Percentiles rank a stretch among this genome's conserved stretches.
Evolutionary conservation across 768 basidiomycete species (phyloP).

Genomic region (Leccinum incarnatum): DNA sequence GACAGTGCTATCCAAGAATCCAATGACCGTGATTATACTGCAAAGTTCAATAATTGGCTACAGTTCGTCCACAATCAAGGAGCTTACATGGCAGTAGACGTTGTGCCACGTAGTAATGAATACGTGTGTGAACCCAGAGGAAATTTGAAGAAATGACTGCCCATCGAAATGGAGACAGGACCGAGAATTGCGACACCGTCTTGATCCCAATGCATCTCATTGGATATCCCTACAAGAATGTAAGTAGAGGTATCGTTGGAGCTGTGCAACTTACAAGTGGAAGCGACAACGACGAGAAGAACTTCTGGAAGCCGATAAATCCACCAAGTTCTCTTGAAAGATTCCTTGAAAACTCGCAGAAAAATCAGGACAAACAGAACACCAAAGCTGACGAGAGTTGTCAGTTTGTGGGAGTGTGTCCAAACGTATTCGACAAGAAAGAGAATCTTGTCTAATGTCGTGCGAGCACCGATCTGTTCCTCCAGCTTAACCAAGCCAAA

Average conservation of each 20-base stretch:
- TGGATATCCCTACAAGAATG: constrained; percentile 56
- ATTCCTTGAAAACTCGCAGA: constrained; percentile 54
- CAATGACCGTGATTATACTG: constrained; percentile 77
- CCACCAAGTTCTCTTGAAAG: constrained; percentile 60
- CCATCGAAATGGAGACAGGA: constrained; percentile 60
- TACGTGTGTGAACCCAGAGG: constrained; percentile 63
- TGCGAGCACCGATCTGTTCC: constrained; percentile 53
- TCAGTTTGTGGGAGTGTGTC: constrained; percentile 57
- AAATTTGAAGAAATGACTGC: constrained; percentile 63
- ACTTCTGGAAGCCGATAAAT: constrained; percentile 89
- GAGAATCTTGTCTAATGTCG: constrained; percentile 71
- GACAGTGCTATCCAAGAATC: constrained; percentile 93
- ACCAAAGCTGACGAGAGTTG: constrained; percentile 72
- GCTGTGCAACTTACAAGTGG: constrained; percentile 60
- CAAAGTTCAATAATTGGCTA: background rate
- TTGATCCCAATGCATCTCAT: constrained; percentile 67
- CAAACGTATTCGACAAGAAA: constrained; percentile 67
- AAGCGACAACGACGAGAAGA: constrained; percentile 76
- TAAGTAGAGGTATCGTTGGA: background rate
- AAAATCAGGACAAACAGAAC: constrained; percentile 65
- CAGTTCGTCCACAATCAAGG: background rate
- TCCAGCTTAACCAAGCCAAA: constrained; percentile 68
- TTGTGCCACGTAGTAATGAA: constrained; percentile 72
- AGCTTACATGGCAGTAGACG: constrained; percentile 75
- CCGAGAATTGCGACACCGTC: constrained; percentile 86